These are phyloP conservation scores for Cyclotella sp. DNA, from an alignment of 108 stramenopile genomes.

Conservation along the genomic window DNA sequence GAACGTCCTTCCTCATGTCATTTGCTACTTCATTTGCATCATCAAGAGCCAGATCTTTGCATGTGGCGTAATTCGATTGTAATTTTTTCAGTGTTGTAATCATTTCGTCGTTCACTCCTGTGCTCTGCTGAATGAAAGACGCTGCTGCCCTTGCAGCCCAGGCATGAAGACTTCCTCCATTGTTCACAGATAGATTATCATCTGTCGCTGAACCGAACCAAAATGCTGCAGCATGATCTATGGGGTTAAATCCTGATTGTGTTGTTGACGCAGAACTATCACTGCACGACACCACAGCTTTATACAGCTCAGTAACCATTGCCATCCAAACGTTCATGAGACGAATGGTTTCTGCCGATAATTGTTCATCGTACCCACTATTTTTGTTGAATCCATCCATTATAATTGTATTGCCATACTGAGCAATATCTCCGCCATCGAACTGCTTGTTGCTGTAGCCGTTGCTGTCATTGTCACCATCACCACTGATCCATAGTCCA, in stretches of 20 bases:
- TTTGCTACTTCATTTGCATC: constrained; percentile 29
- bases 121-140: constrained; percentile 33
- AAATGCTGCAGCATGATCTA: constrained; percentile 79
- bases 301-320: constrained; percentile 62
- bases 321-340: constrained; percentile 71
- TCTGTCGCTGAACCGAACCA: constrained; percentile 74
- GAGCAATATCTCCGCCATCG: constrained; percentile 27
- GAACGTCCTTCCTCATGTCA: constrained; percentile 44
- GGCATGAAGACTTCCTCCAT: constrained; percentile 70
- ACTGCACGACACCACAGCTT: constrained; percentile 51
- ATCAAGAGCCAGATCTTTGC: constrained; percentile 30
- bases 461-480: constrained; percentile 37
- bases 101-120: constrained; percentile 29
- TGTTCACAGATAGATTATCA: constrained; percentile 33
- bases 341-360: constrained; percentile 58
- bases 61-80: constrained; percentile 45
- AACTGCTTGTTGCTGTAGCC: constrained; percentile 61
- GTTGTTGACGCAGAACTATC: constrained; percentile 14
- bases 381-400: constrained; percentile 35
- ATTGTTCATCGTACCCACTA: constrained; percentile 34
- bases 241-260: constrained; percentile 19
- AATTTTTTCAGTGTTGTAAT: constrained; percentile 52
- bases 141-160: constrained; percentile 59
- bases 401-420: constrained; percentile 54
- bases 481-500: constrained; percentile 35